Base-by-base conservation (phyloP, 768 basidiomycete species). In the Rhizopogon sp. region DNA sequence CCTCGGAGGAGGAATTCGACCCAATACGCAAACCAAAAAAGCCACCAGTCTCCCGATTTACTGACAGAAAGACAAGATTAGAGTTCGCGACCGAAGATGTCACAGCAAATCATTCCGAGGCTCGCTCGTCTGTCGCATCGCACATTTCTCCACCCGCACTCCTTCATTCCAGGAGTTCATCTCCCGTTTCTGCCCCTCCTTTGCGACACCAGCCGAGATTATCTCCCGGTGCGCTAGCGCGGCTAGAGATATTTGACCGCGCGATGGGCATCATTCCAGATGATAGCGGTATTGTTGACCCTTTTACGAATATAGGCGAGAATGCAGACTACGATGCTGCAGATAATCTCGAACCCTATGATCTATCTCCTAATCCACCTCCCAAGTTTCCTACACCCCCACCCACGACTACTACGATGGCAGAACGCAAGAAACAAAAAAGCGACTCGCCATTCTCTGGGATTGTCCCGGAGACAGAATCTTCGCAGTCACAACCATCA, bases 391-490 rank as follows among this genome's bases (percentile, higher is more conserved):
- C 14, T 13, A 31, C 22, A 6, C 28, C 51, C 2, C 51, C 51
- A 47, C 51, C 28, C 43, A 40, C 44, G 28, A 52, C 25, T 16
- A 14, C 31, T 50, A 11, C 31, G 10, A 31, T 17, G 9, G 31
- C 45, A 31, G 43, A 10, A 31, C 28, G n/a, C 31, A 37, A 35
- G 20, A 37, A 49, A 6, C 14, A 14, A 14, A 10, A 44, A 1
- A 4, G 22, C 6, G 44, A 52, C 28, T 52, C 52, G 13, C 22
- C 42, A 6, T 54, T 52, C 2, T 44, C 57, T 13, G 60, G 57
- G 33, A n/a, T 68, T 25, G 67, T 71, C 4, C 70, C 71, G 3
- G 70, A 69, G 49, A 71, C 71, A 0, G 66, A 71, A 35, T 67
- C 60, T 1, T 70, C 71, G 3, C 69, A 64, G 51, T 51, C 56